Conservation (phyloP, 495 filamentous ascomycete species). For the Penicillium salamii region DNA sequence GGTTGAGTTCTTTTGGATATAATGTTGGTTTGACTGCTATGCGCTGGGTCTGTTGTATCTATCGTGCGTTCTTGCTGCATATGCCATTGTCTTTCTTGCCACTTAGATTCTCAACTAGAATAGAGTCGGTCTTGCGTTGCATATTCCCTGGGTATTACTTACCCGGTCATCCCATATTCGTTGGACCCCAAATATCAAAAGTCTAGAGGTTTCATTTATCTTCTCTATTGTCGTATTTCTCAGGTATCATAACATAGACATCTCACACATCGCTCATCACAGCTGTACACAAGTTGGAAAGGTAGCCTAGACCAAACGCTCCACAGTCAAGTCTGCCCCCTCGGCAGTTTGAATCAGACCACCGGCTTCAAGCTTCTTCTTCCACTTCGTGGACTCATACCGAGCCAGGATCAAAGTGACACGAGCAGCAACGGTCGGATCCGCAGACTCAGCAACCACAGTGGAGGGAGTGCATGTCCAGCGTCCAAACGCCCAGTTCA, state of each 20-base stretch:
- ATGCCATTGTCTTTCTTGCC: not conserved
- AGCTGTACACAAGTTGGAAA: too few relatives aligned
- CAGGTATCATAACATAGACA: constrained; percentile 7
- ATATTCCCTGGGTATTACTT: not conserved
- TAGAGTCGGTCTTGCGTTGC: not conserved
- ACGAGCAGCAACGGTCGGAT: constrained; percentile 53
- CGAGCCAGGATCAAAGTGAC: constrained; percentile 84
- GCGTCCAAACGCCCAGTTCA: constrained; percentile 97
- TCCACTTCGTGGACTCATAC: constrained; percentile 86
- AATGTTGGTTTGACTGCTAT: not conserved
- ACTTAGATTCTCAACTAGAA: not conserved
- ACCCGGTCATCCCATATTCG: not conserved
- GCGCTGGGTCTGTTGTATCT: constrained; percentile 1
- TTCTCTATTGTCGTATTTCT: constrained; percentile 5
- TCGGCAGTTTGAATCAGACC: constrained; percentile 49
- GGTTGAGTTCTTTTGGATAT: constrained; percentile 3
- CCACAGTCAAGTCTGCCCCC: constrained; percentile 32
- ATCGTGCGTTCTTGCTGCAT: constrained; percentile 9
- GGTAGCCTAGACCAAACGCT: constrained; percentile 36
- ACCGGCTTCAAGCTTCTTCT: constrained; percentile 69
- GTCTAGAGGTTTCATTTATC: not conserved
- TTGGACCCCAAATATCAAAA: not conserved
- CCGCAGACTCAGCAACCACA: constrained; percentile 36
- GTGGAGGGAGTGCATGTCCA: constrained; percentile 78
- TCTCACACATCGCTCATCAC: not conserved